Percentiles rank a stretch among this genome's conserved stretches.
phyloP scores from a whole-genome alignment of 768 basidiomycete species.

The Hebeloma cylindrosporum region DNA sequence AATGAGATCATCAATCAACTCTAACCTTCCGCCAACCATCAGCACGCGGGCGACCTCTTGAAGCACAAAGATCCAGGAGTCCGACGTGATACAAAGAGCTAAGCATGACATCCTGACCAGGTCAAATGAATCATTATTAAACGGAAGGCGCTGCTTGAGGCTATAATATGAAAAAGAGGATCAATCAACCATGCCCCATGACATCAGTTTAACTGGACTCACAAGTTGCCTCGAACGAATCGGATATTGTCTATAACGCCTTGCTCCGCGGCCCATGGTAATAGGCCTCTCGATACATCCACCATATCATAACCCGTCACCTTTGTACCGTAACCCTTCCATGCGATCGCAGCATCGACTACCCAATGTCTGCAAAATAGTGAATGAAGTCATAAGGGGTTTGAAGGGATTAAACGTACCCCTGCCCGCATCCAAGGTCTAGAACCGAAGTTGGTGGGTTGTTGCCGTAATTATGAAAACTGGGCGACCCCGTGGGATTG shows the following conservation, averaged over 20 bases:
- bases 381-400: background rate
- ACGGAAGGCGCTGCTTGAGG: conserved; percentile 59
- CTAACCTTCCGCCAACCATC: conserved; percentile 58
- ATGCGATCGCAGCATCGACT: conserved; percentile 55
- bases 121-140: conserved; percentile 60
- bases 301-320: conserved; percentile 69
- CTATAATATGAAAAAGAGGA: conserved; percentile 30
- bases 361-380: conserved; percentile 49
- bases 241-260: conserved; percentile 41
- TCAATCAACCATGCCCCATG: background rate
- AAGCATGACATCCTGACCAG: conserved; percentile 73
- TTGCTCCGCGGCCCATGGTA: conserved; percentile 34
- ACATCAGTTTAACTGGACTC: conserved; percentile 28
- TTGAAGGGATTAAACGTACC: conserved; percentile 28
- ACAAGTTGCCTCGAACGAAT: conserved; percentile 69
- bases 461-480: conserved; percentile 53
- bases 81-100: conserved; percentile 53
- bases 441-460: conserved; percentile 53
- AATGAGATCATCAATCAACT: conserved; percentile 69
- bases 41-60: conserved; percentile 64
- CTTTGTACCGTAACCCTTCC: conserved; percentile 51
- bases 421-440: conserved; percentile 74
- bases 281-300: conserved; percentile 32
- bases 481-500: conserved; percentile 51
- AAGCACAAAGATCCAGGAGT: conserved; percentile 60